Evolutionary conservation across 352 stramenopile species (phyloP).

Genomic region (Globisporangium perplexum): DNA sequence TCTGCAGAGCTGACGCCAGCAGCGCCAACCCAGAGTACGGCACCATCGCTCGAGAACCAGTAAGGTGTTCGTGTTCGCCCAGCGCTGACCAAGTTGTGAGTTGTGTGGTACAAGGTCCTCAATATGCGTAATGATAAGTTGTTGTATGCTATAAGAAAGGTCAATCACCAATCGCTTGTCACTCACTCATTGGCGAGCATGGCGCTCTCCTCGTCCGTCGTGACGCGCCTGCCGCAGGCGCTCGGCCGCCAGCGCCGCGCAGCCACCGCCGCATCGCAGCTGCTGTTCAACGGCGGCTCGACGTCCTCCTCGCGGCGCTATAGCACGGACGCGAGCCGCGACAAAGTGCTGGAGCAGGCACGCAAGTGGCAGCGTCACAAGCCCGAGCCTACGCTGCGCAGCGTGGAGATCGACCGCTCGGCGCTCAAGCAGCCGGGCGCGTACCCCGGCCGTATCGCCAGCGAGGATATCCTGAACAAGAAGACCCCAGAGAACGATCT

Average conservation of each 20-base stretch:
- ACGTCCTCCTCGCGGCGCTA: conserved; percentile 1
- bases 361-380: conserved; percentile 58
- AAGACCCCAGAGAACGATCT: conserved; percentile 72
- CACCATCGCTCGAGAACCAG: not conserved
- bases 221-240: not conserved
- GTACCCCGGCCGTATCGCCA: conserved; percentile 16
- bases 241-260: not conserved
- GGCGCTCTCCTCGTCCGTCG: conserved; percentile 1
- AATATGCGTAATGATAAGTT: not conserved
- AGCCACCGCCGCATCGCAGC: not conserved
- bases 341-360: conserved; percentile 32
- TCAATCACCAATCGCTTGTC: not conserved
- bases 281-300: not conserved
- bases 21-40: not conserved
- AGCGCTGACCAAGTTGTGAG: too few species aligned
- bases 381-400: conserved; percentile 43
- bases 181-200: not conserved
- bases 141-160: not conserved
- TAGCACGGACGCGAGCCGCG: conserved; percentile 13
- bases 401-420: conserved; percentile 64
- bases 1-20: too few species aligned
- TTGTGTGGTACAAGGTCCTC: too few species aligned
- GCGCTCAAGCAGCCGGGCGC: conserved; percentile 51
- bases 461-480: conserved; percentile 18
- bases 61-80: too few species aligned